Base-by-base conservation (phyloP, 495 filamentous ascomycete species). In the Penicillium macrosclerotiorum region DNA sequence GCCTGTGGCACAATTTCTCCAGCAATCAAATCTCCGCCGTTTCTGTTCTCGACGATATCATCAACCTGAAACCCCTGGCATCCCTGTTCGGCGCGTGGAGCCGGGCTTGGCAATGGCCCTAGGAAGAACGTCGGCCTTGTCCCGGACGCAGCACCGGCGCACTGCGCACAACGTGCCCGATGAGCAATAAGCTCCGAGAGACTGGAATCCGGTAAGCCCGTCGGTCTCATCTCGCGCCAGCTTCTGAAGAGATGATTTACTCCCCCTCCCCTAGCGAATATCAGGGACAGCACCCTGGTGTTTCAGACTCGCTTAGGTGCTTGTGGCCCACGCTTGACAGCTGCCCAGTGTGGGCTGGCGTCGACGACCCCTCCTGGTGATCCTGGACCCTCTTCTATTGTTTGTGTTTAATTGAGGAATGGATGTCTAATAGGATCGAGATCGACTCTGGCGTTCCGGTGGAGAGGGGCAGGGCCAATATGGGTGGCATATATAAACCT, bases 11-110 rank as follows among this genome's bases (percentile, higher is more conserved):
- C 8, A 26, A 24, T 40, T 45, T 45, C 20, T 45, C 48, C 53
- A 45, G 30, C 48, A 56, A 49, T 56, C 48, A 45, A 8, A 24
- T 31, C 4, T 12, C 42, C 8, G 8, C 13, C 37, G 12, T 8
- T 37, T 29, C 33, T 23, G 11, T 13, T 5, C 20, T 24, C 8
- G 11, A n/a, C 42, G 14, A 9, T 24, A 9, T 18, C 30, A 40
- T 60, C 38, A 61, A 61, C 23, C 16, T 61, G 58, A 58, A 61
- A 61, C 58, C 30, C 20, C 8, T 16, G 23, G 35, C 19, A 44
- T 49, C 46, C 47, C 35, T 42, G 51, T 37, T 57, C 51, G 54
- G 54, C 57, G 57, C 57, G 51, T 61, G 54, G 58, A 55, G 34
- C 37, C 38, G 45, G 37, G 32, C 54, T 58, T 58, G 58, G 51